Evolutionary conservation across 2,329 filamentous ascomycete species (phyloP).

Genomic region (Talaromyces sp.): DNA sequence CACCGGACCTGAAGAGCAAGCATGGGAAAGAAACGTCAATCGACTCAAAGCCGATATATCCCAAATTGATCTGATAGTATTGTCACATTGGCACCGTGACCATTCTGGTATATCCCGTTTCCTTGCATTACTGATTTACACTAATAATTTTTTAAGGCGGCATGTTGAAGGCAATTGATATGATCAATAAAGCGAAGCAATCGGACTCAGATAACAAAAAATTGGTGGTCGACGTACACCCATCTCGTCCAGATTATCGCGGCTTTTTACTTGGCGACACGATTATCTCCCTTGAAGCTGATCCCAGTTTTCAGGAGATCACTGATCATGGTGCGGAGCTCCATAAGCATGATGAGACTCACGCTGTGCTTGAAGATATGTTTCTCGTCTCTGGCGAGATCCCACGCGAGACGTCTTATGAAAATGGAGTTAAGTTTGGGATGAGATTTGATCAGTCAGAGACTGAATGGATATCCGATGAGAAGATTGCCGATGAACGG

Average conservation of each 20-base stretch:
- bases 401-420: conserved; percentile 47
- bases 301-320: conserved; percentile 49
- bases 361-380: conserved; percentile 46
- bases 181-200: conserved; percentile 43
- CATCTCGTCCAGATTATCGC: conserved; percentile 48
- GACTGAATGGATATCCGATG: conserved; percentile 45
- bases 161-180: conserved; percentile 45
- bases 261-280: conserved; percentile 41
- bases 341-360: conserved; percentile 34
- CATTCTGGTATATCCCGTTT: conserved; percentile 42
- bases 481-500: conserved; percentile 49
- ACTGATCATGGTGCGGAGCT: conserved; percentile 39
- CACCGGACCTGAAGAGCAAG: conserved; percentile 48
- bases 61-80: conserved; percentile 44
- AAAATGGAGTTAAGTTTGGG: conserved; percentile 44
- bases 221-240: conserved; percentile 49
- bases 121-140: background rate
- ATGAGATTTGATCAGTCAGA: conserved; percentile 40
- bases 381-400: conserved; percentile 54
- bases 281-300: conserved; percentile 49
- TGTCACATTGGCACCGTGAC: conserved; percentile 54
- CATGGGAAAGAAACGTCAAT: conserved; percentile 48
- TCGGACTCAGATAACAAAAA: conserved; percentile 18
- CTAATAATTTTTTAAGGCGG: conserved; percentile 34
- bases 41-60: conserved; percentile 42